phyloP scores from a whole-genome alignment of 148 eudicot genomes.

The Chenopodium quinoa region DNA sequence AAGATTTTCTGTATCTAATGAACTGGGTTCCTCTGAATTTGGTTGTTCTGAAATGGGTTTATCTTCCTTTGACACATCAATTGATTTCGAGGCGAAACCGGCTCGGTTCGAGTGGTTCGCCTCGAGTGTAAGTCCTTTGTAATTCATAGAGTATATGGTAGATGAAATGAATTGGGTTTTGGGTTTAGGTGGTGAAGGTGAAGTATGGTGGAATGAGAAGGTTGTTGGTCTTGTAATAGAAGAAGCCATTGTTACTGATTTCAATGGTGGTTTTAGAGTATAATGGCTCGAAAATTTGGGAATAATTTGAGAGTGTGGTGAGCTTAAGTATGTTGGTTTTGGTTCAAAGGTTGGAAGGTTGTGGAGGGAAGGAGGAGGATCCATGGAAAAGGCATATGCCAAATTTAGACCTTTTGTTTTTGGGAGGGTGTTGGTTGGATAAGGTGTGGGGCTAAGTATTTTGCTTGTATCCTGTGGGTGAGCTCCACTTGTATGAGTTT shows the following conservation, averaged over 20 bases:
- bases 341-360: not conserved
- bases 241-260: conserved; percentile 41
- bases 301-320: not conserved
- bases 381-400: conserved; percentile 36
- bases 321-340: not conserved
- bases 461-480: not conserved
- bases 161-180: conserved; percentile 34
- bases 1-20: conserved; percentile 24
- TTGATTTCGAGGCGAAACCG: conserved; percentile 40
- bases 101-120: not conserved
- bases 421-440: conserved; percentile 21
- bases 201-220: conserved; percentile 35
- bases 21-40: conserved; percentile 29
- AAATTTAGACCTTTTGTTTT: conserved; percentile 32
- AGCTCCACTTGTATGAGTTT: not conserved
- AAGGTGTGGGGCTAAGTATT: conserved; percentile 22
- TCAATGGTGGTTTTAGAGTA: not conserved
- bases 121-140: conserved; percentile 25
- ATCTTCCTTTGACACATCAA: conserved; percentile 87
- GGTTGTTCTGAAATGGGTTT: conserved; percentile 49
- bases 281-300: not conserved
- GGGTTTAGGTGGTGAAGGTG: conserved; percentile 42
- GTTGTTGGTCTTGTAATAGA: conserved; percentile 47
- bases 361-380: conserved; percentile 14
- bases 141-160: conserved; percentile 23